Conservation (phyloP, 148 eudicot genomes). For the Euryodendron excelsum region DNA sequence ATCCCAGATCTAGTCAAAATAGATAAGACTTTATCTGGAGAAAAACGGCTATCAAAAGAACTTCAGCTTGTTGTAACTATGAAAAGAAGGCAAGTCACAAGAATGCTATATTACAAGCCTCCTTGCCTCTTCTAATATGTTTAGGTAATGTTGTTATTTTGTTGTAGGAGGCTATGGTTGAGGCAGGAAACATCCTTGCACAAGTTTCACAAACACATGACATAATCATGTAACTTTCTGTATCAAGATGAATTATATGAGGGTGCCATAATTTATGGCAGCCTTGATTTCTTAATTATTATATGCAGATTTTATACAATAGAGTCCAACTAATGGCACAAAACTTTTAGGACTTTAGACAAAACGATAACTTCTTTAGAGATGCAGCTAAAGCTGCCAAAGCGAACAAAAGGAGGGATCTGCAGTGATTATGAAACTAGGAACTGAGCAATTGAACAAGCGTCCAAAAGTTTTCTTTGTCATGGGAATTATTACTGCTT, state of each 20-base stretch:
- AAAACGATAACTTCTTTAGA: conserved; percentile 62
- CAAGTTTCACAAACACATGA: conserved; percentile 54
- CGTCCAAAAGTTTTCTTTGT: conserved; percentile 65
- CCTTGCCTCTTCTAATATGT: neutral
- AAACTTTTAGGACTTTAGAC: conserved; percentile 54
- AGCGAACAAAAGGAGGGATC: conserved; percentile 29
- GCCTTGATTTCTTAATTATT: neutral
- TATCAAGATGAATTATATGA: neutral
- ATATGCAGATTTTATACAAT: neutral
- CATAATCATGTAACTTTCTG: conserved; percentile 49
- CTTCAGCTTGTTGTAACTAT: conserved; percentile 32
- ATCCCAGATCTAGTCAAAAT: conserved; percentile 27
- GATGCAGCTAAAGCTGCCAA: conserved; percentile 57
- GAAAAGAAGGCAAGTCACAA: conserved; percentile 43
- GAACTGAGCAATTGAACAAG: conserved; percentile 22
- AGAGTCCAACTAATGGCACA: conserved; percentile 3
- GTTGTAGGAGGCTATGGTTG: conserved; percentile 34
- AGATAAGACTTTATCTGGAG: conserved; percentile 21
- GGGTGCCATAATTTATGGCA: neutral
- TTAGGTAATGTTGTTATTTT: conserved; percentile 6
- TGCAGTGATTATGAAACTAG: conserved; percentile 15
- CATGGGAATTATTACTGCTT: conserved; percentile 77
- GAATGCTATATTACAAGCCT: conserved; percentile 2
- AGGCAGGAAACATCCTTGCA: conserved; percentile 32
- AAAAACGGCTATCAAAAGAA: conserved; percentile 17